Conservation (phyloP, 2,329 filamentous ascomycete genomes). For the Botrytis squamosa region DNA sequence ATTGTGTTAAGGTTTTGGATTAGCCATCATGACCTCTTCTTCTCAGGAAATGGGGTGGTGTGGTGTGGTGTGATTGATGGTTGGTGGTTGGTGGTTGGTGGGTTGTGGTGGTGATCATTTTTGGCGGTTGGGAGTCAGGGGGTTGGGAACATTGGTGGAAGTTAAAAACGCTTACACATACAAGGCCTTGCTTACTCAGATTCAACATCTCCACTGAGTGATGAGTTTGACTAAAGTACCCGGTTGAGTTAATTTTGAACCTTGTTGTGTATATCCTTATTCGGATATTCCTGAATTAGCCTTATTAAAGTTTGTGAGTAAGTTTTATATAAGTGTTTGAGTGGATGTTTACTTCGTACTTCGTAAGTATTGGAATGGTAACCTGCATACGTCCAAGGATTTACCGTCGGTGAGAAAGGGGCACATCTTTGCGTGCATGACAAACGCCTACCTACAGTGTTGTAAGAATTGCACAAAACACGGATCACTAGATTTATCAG, state of each 20-base stretch:
- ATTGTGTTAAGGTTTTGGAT: background rate
- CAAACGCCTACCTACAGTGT: background rate
- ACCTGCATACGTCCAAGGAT: background rate
- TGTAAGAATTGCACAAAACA: background rate
- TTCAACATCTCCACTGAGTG: background rate
- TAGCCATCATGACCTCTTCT: background rate
- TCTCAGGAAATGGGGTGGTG: background rate
- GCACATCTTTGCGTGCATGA: background rate
- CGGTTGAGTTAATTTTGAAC: constrained; percentile 2
- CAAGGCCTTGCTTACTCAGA: constrained; percentile 22
- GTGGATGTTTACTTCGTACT: background rate
- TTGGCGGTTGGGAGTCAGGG: constrained; percentile 7
- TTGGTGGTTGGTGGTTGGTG: constrained; percentile 6
- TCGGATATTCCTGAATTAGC: background rate
- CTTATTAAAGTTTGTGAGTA: background rate
- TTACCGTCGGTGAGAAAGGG: background rate
- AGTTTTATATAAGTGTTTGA: background rate
- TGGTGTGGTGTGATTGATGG: constrained; percentile 9
- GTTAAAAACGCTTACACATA: constrained; percentile 16
- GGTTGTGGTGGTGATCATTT: background rate
- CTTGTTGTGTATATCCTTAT: background rate
- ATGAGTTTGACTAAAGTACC: constrained; percentile 8
- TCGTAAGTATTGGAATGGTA: background rate
- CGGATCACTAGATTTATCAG: background rate
- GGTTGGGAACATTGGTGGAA: background rate